phyloP scores from a whole-genome alignment of 2,329 filamentous ascomycete species.

The Diaporthe longicolla region DNA sequence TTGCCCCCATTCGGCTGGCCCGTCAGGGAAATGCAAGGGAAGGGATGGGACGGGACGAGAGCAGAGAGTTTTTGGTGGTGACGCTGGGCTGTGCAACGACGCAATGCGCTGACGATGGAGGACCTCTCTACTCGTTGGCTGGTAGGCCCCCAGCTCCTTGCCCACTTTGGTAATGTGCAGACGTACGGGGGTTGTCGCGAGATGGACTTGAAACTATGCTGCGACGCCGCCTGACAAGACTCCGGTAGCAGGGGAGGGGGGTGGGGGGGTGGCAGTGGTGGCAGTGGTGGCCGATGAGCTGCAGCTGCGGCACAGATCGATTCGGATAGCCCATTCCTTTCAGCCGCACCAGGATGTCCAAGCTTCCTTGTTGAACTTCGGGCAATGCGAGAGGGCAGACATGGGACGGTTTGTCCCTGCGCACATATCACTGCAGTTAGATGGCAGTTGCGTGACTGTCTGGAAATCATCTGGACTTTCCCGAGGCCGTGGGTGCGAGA shows the following conservation, averaged over 20 bases:
- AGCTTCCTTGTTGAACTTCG: not conserved
- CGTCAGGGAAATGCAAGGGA: conserved; percentile 28
- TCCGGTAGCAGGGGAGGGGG: conserved; percentile 21
- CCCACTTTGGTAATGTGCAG: conserved; percentile 7
- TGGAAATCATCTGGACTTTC: conserved; percentile 14
- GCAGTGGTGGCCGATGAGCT: not conserved
- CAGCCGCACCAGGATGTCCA: conserved; percentile 20
- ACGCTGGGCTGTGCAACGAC: conserved; percentile 33
- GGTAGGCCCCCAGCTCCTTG: conserved; percentile 18
- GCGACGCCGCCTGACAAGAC: conserved; percentile 38
- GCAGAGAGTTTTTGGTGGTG: conserved; percentile 17
- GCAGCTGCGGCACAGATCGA: conserved; percentile 14
- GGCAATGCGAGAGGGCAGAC: conserved; percentile 20
- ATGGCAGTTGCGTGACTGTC: conserved; percentile 11
- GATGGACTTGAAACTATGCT: conserved; percentile 41
- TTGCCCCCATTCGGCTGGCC: not conserved
- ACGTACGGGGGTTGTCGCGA: conserved; percentile 34
- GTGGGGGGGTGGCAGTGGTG: not conserved
- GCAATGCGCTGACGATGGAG: conserved; percentile 23
- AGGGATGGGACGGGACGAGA: conserved; percentile 14
- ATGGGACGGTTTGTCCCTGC: conserved; percentile 2
- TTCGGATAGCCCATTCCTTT: conserved; percentile 4
- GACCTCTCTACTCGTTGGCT: conserved; percentile 6
- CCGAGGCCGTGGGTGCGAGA: conserved; percentile 16
- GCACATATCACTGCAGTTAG: not conserved